A percentile compares a stretch with the other conserved stretches of the same genome.
Evolutionary conservation across 345 rosid genomes (phyloP).

Genomic region (Arabis hirsuta): DNA sequence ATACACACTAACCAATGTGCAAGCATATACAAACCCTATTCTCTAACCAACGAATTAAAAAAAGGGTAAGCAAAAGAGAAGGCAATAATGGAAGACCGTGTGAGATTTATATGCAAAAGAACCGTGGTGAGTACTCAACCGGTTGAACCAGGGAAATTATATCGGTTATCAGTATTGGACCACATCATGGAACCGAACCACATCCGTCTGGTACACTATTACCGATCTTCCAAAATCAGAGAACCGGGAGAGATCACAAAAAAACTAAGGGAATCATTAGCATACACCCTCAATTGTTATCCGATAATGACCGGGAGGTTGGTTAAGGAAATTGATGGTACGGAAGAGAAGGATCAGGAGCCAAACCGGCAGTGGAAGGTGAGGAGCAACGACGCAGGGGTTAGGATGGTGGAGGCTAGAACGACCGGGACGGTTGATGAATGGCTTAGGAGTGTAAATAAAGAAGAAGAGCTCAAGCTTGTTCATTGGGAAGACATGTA

Average conservation of each 20-base stretch:
- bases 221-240: slow-evolving; percentile 27
- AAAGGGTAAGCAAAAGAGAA: slow-evolving; percentile 12
- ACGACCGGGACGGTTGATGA: slow-evolving; percentile 59
- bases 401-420: slow-evolving; percentile 68
- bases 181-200: slow-evolving; percentile 65
- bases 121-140: slow-evolving; percentile 73
- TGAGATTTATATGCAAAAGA: slow-evolving; percentile 56
- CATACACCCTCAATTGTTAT: slow-evolving; percentile 53
- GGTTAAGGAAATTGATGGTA: slow-evolving; percentile 36
- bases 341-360: slow-evolving; percentile 22
- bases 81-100: slow-evolving; percentile 28
- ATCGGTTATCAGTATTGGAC: slow-evolving; percentile 61
- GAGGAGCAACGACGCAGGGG: slow-evolving; percentile 76
- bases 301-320: slow-evolving; percentile 65
- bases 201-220: slow-evolving; percentile 60
- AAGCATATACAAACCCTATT: slow-evolving; percentile 10
- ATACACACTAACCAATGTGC: slow-evolving; percentile 8
- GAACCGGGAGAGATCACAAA: slow-evolving; percentile 51
- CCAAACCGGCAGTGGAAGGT: slow-evolving; percentile 55
- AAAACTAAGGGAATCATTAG: slow-evolving; percentile 55
- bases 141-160: slow-evolving; percentile 47
- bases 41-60: not conserved
- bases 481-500: slow-evolving; percentile 76
- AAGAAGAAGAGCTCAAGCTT: slow-evolving; percentile 65
- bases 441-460: slow-evolving; percentile 57